Conservation (phyloP, 345 rosid genomes). For the Hypericum androsaemum region DNA sequence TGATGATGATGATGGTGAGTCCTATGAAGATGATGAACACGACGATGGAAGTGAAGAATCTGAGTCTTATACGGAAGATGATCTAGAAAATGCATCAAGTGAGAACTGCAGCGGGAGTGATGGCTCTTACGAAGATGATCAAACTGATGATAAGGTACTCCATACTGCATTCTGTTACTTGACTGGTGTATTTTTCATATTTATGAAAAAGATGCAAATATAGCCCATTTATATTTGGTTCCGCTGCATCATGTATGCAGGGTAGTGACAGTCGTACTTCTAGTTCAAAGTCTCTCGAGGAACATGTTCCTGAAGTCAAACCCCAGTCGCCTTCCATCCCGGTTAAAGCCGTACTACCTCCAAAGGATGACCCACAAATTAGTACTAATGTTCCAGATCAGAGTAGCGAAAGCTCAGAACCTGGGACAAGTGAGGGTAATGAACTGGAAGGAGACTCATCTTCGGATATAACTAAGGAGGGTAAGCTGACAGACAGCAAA, state of each 20-base stretch:
- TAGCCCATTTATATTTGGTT: conserved; percentile 1
- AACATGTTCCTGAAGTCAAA: conserved; percentile 16
- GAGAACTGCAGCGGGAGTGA: conserved; percentile 38
- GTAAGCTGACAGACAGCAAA: conserved; percentile 18
- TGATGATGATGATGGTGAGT: conserved; percentile 78
- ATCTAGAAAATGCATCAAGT: conserved; percentile 36
- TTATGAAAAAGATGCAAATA: neutral
- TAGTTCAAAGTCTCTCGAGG: conserved; percentile 31
- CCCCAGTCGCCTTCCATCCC: conserved; percentile 30
- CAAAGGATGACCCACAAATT: conserved; percentile 17
- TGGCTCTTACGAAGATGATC: conserved; percentile 32
- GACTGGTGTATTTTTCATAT: neutral
- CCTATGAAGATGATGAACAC: conserved; percentile 46
- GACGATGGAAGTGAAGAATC: conserved; percentile 41
- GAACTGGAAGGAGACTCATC: conserved; percentile 17
- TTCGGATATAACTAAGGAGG: conserved; percentile 22
- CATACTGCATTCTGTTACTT: neutral
- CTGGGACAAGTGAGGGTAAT: conserved; percentile 19
- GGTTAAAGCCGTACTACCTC: conserved; percentile 20
- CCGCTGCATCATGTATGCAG: conserved; percentile 29
- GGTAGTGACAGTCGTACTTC: conserved; percentile 26
- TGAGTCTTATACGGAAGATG: conserved; percentile 48
- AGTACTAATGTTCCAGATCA: conserved; percentile 18
- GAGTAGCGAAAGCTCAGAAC: conserved; percentile 14
- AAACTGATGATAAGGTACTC: conserved; percentile 37